These are phyloP conservation scores for Aquanectria penicillioides DNA, from an alignment of 2,329 filamentous ascomycete species.

Conservation along the genomic window DNA sequence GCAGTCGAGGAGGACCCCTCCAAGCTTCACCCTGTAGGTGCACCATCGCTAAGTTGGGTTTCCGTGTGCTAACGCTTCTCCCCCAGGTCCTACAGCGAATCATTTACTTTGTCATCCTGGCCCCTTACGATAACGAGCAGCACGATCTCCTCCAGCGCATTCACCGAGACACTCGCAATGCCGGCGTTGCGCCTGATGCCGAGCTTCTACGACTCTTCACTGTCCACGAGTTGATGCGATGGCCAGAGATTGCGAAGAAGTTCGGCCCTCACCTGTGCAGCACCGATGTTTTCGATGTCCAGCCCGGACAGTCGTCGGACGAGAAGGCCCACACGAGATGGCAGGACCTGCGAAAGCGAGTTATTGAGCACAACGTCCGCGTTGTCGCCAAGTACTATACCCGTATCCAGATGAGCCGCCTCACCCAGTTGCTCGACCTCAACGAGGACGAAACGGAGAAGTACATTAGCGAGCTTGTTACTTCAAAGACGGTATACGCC, in stretches of 20 bases:
- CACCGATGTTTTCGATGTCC: slow-evolving; percentile 88
- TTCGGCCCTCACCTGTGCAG: slow-evolving; percentile 89
- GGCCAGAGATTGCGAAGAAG: slow-evolving; percentile 89
- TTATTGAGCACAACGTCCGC: slow-evolving; percentile 98
- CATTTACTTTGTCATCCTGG: slow-evolving; percentile 96
- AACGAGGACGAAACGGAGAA: slow-evolving; percentile 97
- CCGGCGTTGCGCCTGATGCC: slow-evolving; percentile 80
- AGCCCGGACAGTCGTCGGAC: slow-evolving; percentile 72
- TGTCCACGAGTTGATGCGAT: slow-evolving; percentile 95
- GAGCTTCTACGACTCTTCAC: slow-evolving; percentile 95
- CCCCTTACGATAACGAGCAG: slow-evolving; percentile 98
- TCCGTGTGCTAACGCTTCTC: slow-evolving; percentile 28
- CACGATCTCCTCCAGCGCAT: slow-evolving; percentile 96
- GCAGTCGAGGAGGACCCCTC: slow-evolving; percentile 90
- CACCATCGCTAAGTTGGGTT: background rate
- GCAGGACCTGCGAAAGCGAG: slow-evolving; percentile 95
- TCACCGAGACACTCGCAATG: slow-evolving; percentile 83
- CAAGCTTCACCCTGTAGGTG: slow-evolving; percentile 83
- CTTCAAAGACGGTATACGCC: slow-evolving; percentile 96
- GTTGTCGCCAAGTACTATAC: slow-evolving; percentile 99
- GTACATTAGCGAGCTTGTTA: slow-evolving; percentile 97
- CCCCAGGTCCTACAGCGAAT: slow-evolving; percentile 86
- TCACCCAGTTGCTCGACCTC: slow-evolving; percentile 91
- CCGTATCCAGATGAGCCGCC: slow-evolving; percentile 89
- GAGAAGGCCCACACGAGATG: slow-evolving; percentile 86